Conservation (phyloP, 2,329 filamentous ascomycete genomes). For the Neofusicoccum laricinum region DNA sequence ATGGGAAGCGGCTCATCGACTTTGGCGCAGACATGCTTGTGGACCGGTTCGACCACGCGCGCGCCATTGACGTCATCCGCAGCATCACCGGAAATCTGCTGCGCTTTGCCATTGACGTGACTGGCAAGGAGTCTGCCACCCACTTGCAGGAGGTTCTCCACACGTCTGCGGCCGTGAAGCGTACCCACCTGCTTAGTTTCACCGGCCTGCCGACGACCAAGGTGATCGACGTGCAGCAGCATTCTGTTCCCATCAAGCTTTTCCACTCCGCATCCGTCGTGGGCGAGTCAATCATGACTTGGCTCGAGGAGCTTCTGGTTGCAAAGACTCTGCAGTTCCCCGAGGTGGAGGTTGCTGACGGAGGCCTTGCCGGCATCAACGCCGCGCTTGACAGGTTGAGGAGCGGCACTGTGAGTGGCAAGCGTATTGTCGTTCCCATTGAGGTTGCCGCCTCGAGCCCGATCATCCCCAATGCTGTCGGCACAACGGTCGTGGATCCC, state of each 20-base stretch:
- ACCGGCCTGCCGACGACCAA: conserved; percentile 63
- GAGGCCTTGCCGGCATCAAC: conserved; percentile 67
- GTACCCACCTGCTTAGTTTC: conserved; percentile 62
- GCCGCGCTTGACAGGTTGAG: conserved; percentile 64
- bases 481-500: background rate
- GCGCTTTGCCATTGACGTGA: conserved; percentile 13
- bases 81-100: conserved; percentile 11
- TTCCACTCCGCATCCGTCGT: conserved; percentile 67
- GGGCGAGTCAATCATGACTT: conserved; percentile 61
- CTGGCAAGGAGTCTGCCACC: conserved; percentile 3
- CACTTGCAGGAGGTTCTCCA: conserved; percentile 4
- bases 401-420: conserved; percentile 64
- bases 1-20: conserved; percentile 38
- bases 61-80: conserved; percentile 13
- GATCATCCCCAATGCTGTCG: background rate
- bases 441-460: background rate
- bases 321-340: conserved; percentile 56
- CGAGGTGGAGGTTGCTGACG: conserved; percentile 62
- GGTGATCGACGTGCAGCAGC: conserved; percentile 50
- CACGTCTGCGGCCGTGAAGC: conserved; percentile 7
- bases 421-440: conserved; percentile 60
- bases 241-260: conserved; percentile 71
- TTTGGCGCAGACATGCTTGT: conserved; percentile 16
- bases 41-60: conserved; percentile 9
- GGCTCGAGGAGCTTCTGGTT: conserved; percentile 65